Percentiles rank a stretch among this genome's conserved stretches.
Conservation (phyloP, 208 protist species). For the Porcisia deanei region DNA sequence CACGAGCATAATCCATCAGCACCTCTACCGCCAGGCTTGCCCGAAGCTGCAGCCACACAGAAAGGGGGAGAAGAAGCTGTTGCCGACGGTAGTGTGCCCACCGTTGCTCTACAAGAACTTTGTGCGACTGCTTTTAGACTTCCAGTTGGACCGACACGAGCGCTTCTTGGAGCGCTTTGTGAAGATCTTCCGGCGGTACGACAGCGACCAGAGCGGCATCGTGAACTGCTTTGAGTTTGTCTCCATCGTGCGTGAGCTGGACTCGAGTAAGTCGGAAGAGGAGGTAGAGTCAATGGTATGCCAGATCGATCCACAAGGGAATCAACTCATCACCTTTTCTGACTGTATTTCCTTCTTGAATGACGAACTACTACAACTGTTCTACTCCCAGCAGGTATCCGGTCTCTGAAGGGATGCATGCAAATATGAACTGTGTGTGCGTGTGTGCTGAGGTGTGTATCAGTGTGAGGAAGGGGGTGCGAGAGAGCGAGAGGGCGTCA, state of each 20-base stretch:
- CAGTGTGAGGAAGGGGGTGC: no score
- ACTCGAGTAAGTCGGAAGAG: slow-evolving; percentile 51
- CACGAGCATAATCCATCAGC: slow-evolving; percentile 58
- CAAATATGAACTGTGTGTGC: background rate
- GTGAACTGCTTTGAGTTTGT: slow-evolving; percentile 73
- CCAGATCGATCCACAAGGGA: slow-evolving; percentile 67
- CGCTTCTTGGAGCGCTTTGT: slow-evolving; percentile 84
- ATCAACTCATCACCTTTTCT: slow-evolving; percentile 85
- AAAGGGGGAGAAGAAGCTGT: slow-evolving; percentile 12
- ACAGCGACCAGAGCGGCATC: slow-evolving; percentile 80
- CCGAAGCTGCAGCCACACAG: slow-evolving; percentile 28
- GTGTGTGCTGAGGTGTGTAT: background rate
- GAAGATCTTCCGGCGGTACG: slow-evolving; percentile 63
- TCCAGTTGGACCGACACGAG: slow-evolving; percentile 90
- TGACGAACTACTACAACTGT: slow-evolving; percentile 58
- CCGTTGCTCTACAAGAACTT: slow-evolving; percentile 71
- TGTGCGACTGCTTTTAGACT: slow-evolving; percentile 81
- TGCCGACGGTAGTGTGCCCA: slow-evolving; percentile 19
- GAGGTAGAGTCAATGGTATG: slow-evolving; percentile 60
- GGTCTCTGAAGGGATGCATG: slow-evolving; percentile 1
- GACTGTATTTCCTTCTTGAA: slow-evolving; percentile 77
- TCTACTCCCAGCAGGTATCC: slow-evolving; percentile 9
- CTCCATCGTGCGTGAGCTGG: slow-evolving; percentile 52
- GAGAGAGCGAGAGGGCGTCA: background rate
- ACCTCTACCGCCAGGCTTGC: slow-evolving; percentile 40